phyloP scores from a whole-genome alignment of 78 protist species.

The Diacronema lutheri region DNA sequence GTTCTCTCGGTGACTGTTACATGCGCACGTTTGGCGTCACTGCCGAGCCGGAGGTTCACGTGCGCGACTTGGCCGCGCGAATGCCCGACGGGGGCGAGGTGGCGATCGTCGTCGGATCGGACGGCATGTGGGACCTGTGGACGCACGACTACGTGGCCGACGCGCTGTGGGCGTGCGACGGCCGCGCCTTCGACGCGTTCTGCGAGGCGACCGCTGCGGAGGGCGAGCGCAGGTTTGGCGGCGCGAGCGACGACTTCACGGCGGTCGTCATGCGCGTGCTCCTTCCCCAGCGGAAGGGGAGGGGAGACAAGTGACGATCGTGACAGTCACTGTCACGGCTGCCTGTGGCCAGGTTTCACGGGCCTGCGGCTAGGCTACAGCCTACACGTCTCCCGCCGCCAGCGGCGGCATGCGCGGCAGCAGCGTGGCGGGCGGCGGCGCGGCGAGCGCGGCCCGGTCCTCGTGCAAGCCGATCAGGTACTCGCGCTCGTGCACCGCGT shows the following conservation, averaged over 20 bases:
- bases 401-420: no score
- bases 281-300: no score
- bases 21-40: not conserved
- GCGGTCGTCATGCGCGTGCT: not conserved
- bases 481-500: no score
- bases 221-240: not conserved
- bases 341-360: no score
- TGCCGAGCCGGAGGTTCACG: not conserved
- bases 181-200: not conserved
- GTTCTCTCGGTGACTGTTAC: slow-evolving; percentile 12
- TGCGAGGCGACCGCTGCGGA: not conserved
- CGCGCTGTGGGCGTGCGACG: not conserved
- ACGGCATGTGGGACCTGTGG: slow-evolving; percentile 19
- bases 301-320: no score
- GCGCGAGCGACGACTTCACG: not conserved
- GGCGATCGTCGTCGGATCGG: not conserved
- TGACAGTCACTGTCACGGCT: no score
- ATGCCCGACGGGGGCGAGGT: not conserved
- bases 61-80: not conserved
- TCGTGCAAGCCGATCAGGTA: no score
- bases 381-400: no score
- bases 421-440: no score
- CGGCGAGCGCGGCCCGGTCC: no score
- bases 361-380: no score
- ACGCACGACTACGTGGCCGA: not conserved